Evolutionary conservation across 306 rosid species (phyloP).

Genomic region (Phaseolus lunatus): DNA sequence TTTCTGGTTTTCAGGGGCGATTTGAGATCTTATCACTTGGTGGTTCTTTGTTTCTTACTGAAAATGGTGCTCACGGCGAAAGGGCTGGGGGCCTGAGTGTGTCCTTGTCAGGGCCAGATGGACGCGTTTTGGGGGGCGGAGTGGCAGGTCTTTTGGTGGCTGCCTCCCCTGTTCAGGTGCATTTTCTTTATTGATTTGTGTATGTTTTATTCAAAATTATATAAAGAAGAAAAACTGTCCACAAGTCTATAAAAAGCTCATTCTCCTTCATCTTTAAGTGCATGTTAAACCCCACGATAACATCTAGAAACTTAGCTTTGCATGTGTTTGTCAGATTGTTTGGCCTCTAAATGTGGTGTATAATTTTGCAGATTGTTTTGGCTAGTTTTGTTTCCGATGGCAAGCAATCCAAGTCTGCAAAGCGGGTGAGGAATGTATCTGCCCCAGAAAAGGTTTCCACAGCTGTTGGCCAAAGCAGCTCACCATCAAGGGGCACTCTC

Average conservation of each 20-base stretch:
- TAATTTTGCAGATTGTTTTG: constrained; percentile 62
- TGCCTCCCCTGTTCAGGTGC: constrained; percentile 86
- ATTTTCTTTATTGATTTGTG: constrained; percentile 1
- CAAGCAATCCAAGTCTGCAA: constrained; percentile 53
- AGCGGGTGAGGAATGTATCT: constrained; percentile 37
- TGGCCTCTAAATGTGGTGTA: neutral
- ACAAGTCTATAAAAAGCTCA: neutral
- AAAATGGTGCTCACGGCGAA: constrained; percentile 53
- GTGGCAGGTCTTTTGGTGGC: constrained; percentile 76
- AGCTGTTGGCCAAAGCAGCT: constrained; percentile 63
- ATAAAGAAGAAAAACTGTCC: neutral
- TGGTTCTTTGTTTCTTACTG: constrained; percentile 66
- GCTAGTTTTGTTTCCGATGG: constrained; percentile 62
- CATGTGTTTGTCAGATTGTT: neutral
- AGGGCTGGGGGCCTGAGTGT: constrained; percentile 72
- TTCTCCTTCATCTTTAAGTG: neutral
- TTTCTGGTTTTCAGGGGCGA: constrained; percentile 65
- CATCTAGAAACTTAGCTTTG: neutral
- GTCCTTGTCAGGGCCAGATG: constrained; percentile 75
- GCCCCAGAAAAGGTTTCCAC: constrained; percentile 41
- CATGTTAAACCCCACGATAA: neutral
- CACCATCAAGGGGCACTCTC: constrained; percentile 53
- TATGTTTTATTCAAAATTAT: neutral
- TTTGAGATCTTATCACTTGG: constrained; percentile 76
- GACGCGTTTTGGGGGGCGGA: constrained; percentile 75